These are phyloP conservation scores for Suillus americanus DNA, from an alignment of 768 basidiomycete species.

Conservation along the genomic window DNA sequence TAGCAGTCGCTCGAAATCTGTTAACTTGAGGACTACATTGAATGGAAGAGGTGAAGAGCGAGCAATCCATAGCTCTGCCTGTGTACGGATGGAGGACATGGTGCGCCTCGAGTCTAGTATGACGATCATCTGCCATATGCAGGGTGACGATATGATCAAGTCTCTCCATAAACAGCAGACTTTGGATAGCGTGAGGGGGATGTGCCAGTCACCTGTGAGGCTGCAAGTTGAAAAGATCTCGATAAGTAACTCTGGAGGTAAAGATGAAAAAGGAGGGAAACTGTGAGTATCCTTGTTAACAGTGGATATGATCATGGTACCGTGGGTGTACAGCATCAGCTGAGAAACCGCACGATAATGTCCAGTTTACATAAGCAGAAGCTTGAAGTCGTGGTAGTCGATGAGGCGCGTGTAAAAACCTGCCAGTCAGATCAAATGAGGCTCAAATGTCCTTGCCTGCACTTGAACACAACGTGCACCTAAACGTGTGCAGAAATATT, in stretches of 20 bases:
- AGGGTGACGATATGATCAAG: conserved; percentile 52
- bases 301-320: neutral
- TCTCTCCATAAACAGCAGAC: conserved; percentile 64
- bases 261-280: conserved; percentile 20
- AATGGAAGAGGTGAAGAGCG: conserved; percentile 55
- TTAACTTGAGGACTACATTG: conserved; percentile 50
- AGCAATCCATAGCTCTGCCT: conserved; percentile 54
- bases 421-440: neutral
- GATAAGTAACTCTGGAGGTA: conserved; percentile 64
- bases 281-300: neutral
- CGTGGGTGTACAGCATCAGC: neutral
- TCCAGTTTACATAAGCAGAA: conserved; percentile 2
- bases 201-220: conserved; percentile 42
- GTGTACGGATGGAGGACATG: conserved; percentile 39
- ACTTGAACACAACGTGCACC: neutral
- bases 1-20: conserved; percentile 51
- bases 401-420: neutral
- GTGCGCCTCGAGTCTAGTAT: conserved; percentile 44
- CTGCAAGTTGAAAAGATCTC: conserved; percentile 54
- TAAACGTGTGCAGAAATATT: neutral
- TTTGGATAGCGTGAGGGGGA: conserved; percentile 46
- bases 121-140: conserved; percentile 58
- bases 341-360: neutral
- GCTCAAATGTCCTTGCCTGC: neutral
- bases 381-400: neutral